Conservation (phyloP, 495 filamentous ascomycete genomes). For the Penicillium coprophilum region DNA sequence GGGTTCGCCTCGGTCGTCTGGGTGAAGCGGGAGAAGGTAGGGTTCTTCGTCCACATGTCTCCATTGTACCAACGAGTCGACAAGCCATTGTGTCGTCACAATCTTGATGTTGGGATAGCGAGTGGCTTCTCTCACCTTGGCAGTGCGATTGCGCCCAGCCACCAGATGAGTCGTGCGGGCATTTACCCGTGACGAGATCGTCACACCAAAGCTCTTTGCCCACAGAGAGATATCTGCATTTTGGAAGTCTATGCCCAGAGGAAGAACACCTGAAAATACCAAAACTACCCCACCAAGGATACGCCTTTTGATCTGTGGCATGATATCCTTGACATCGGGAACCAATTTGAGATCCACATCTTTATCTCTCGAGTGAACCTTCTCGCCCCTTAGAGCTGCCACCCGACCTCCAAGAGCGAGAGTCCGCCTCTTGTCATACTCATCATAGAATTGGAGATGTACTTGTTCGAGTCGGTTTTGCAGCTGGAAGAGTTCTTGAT, state of each 20-base stretch:
- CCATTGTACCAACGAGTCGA: constrained; percentile 79
- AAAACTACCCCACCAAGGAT: constrained; percentile 69
- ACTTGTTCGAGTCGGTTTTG: constrained; percentile 70
- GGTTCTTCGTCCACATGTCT: constrained; percentile 67
- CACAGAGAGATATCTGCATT: constrained; percentile 82
- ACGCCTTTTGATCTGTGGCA: constrained; percentile 71
- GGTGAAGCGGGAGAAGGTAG: constrained; percentile 67
- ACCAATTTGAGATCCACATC: constrained; percentile 65
- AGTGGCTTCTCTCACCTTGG: constrained; percentile 80
- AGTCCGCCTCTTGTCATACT: constrained; percentile 62
- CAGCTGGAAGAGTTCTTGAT: constrained; percentile 72
- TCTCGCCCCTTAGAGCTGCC: constrained; percentile 57
- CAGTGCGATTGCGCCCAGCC: constrained; percentile 75
- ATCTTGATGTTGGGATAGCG: constrained; percentile 77
- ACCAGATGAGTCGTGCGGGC: constrained; percentile 66
- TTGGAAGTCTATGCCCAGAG: constrained; percentile 71
- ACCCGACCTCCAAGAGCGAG: constrained; percentile 57
- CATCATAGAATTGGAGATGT: constrained; percentile 76
- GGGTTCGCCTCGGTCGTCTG: constrained; percentile 54
- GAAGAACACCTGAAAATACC: constrained; percentile 87
- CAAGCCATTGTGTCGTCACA: constrained; percentile 85
- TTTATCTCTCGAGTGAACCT: constrained; percentile 48
- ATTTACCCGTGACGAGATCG: constrained; percentile 59
- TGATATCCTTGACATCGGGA: constrained; percentile 80
- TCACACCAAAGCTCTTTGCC: constrained; percentile 80